phyloP scores from a whole-genome alignment of 2,329 filamentous ascomycete genomes.

The Didymellaceae sp. region DNA sequence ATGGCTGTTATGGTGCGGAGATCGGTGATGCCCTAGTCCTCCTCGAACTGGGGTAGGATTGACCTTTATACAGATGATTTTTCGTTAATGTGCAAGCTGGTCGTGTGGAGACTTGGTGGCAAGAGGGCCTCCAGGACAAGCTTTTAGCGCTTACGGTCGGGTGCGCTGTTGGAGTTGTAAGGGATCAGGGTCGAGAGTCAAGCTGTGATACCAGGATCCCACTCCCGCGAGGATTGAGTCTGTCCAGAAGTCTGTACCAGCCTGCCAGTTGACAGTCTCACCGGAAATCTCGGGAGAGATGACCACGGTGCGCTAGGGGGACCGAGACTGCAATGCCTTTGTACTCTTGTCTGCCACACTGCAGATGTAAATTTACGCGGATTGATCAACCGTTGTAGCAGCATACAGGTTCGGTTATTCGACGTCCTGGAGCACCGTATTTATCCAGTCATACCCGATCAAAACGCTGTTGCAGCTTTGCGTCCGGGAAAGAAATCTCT shows the following conservation, averaged over 20 bases:
- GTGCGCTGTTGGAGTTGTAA: background rate
- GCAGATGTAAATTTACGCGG: background rate
- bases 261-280: constrained; percentile 4
- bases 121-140: constrained; percentile 4
- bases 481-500: background rate
- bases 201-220: background rate
- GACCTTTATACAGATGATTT: constrained; percentile 5
- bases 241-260: background rate
- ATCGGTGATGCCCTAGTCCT: background rate
- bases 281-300: constrained; percentile 1
- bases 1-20: background rate
- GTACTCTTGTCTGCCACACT: too few species aligned
- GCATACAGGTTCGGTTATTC: too few species aligned
- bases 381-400: too few species aligned
- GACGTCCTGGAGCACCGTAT: too few species aligned
- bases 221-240: background rate
- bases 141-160: background rate
- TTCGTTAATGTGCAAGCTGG: background rate
- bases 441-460: too few species aligned
- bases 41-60: background rate
- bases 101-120: constrained; percentile 5
- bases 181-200: constrained; percentile 3
- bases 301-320: background rate
- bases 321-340: too few species aligned
- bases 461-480: background rate